Evolutionary conservation across 148 eudicot species (phyloP).

Genomic region (Vaccinium corymbosum): DNA sequence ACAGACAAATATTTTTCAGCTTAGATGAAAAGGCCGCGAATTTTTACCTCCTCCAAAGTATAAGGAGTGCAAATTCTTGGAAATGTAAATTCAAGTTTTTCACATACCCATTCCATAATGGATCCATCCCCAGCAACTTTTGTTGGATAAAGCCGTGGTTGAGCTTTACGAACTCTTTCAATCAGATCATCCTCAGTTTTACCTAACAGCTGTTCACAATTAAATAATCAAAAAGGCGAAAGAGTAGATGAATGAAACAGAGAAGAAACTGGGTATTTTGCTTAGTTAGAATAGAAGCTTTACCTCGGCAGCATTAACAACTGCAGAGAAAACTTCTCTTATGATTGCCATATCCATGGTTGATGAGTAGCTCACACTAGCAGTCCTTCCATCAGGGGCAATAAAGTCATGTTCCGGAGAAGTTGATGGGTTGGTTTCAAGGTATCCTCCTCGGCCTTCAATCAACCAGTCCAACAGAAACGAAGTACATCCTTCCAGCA

Average conservation of each 20-base stretch:
- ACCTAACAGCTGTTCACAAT: slow-evolving; percentile 44
- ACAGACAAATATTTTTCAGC: slow-evolving; percentile 4
- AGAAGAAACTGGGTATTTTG: not conserved
- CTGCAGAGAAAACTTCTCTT: slow-evolving; percentile 58
- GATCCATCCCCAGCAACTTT: slow-evolving; percentile 68
- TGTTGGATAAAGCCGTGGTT: slow-evolving; percentile 51
- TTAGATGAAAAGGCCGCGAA: slow-evolving; percentile 1
- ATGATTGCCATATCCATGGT: slow-evolving; percentile 90
- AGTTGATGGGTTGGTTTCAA: slow-evolving; percentile 91
- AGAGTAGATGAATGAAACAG: not conserved
- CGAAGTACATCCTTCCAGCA: slow-evolving; percentile 64
- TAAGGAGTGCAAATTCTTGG: not conserved
- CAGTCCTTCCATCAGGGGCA: slow-evolving; percentile 75
- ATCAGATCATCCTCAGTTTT: slow-evolving; percentile 52
- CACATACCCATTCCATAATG: slow-evolving; percentile 77
- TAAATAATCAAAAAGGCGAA: not conserved
- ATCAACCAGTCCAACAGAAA: slow-evolving; percentile 86
- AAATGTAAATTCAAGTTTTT: not conserved
- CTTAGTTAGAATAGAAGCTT: not conserved
- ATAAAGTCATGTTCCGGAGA: slow-evolving; percentile 85
- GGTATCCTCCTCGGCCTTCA: slow-evolving; percentile 59
- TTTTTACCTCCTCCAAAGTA: not conserved
- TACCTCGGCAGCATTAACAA: slow-evolving; percentile 69
- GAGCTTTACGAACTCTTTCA: slow-evolving; percentile 61
- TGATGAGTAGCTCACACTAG: slow-evolving; percentile 86